Conservation (phyloP, 2,329 filamentous ascomycete genomes). For the Alternaria infectoria region DNA sequence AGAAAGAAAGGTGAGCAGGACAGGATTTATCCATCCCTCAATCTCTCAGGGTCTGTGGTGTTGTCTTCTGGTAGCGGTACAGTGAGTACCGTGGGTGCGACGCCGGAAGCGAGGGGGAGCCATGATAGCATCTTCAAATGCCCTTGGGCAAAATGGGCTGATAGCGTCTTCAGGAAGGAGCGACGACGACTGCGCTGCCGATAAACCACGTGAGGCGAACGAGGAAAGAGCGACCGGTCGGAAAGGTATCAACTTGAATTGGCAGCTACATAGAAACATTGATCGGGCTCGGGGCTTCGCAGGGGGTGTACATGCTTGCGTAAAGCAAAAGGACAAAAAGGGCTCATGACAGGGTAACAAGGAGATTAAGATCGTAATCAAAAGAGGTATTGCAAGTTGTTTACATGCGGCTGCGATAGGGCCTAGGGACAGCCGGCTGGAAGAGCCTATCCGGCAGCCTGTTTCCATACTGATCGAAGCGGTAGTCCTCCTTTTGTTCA, state of each 20-base stretch:
- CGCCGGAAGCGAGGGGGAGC: background rate
- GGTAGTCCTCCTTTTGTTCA: slow-evolving; percentile 46
- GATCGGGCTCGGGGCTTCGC: slow-evolving; percentile 2
- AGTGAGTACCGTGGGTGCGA: background rate
- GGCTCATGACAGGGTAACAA: slow-evolving; percentile 12
- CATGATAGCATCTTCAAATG: background rate
- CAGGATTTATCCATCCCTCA: background rate
- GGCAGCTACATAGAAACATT: slow-evolving; percentile 14
- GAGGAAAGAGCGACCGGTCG: background rate
- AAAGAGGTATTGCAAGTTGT: slow-evolving; percentile 6
- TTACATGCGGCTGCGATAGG: slow-evolving; percentile 39
- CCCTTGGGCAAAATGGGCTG: too few species aligned
- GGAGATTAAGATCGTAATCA: slow-evolving; percentile 10
- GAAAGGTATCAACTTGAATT: slow-evolving; percentile 19
- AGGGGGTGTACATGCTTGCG: slow-evolving; percentile 2
- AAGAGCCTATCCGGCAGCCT: slow-evolving; percentile 40
- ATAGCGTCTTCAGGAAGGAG: too few species aligned
- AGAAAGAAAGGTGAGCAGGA: background rate
- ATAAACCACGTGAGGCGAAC: background rate
- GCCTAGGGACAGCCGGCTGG: slow-evolving; percentile 28
- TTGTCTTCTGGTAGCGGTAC: background rate
- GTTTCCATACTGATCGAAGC: slow-evolving; percentile 46
- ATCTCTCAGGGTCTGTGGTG: background rate
- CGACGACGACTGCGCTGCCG: background rate
- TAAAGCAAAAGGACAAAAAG: slow-evolving; percentile 11